A percentile compares a stretch with the other conserved stretches of the same genome.
Conservation (phyloP, 768 basidiomycete genomes). For the Mycena crocata region DNA sequence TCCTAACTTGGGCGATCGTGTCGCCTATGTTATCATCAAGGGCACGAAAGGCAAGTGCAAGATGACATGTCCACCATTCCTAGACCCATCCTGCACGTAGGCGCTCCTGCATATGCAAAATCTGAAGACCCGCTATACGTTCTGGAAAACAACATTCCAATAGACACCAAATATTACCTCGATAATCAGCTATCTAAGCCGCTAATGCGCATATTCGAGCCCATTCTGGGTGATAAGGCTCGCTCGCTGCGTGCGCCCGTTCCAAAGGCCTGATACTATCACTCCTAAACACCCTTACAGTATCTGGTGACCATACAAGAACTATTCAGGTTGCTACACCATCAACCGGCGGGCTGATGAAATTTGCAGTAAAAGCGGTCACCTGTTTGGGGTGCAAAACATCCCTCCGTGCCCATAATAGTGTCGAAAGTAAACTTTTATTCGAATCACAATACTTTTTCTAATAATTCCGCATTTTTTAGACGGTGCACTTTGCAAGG, state of each 20-base stretch:
- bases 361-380: constrained; percentile 95
- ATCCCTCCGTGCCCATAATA: constrained; percentile 81
- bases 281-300: constrained; percentile 53
- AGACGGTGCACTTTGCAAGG: constrained; percentile 96
- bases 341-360: constrained; percentile 97
- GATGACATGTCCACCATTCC: not conserved
- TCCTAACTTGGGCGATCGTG: constrained; percentile 97
- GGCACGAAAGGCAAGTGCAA: constrained; percentile 81
- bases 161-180: constrained; percentile 97
- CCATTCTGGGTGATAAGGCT: constrained; percentile 94
- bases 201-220: constrained; percentile 97
- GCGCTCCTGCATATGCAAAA: constrained; percentile 98
- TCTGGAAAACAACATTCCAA: constrained; percentile 96
- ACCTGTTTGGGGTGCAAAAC: constrained; percentile 98
- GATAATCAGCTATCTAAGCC: constrained; percentile 99
- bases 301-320: constrained; percentile 95
- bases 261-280: constrained; percentile 18
- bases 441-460: not conserved
- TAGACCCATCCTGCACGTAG: constrained; percentile 49
- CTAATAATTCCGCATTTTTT: not conserved
- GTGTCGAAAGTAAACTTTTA: constrained; percentile 66
- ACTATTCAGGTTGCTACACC: constrained; percentile 97
- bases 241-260: constrained; percentile 74
- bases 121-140: constrained; percentile 98
- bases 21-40: constrained; percentile 98